Base-by-base conservation (phyloP, 164 flowering plant species). In the Vitis labrusca region DNA sequence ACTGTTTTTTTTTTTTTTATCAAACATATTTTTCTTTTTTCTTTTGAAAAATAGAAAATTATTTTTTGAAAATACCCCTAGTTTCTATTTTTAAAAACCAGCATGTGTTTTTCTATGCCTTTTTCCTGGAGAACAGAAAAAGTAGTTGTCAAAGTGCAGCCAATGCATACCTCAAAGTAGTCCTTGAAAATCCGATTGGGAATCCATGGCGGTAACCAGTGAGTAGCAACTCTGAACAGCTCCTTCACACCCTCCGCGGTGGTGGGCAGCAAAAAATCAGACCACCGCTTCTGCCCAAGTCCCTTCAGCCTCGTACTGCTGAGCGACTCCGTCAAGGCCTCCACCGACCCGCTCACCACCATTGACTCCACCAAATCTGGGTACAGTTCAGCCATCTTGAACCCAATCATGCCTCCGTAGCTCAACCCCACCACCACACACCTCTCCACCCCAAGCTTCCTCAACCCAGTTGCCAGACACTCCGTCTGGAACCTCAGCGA, bases 401-500 rank as follows among this genome's bases (percentile, higher is more conserved):
- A 83, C 80, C 73, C 85, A 7, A 83, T 69, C 77, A 83, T 73
- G 55, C 84, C 85, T 1, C 83, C 85, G 54, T 80, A 80, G 68
- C 84, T 83, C 9, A 83, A 55, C 54, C 83, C 85, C n/a, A 82
- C 85, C n/a, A 78, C 56, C 15, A 66, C 69, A 63, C 79, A 78
- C 55, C 23, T 76, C 52, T 74, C 74, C 23, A 80, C 82, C 1
- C 80, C 83, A 49, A 82, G 67, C 68, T 72, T 76, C 61, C 51
- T 66, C 74, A 82, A 37, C 23, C 76, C 85, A 51, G 27, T 71
- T 9, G 73, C 84, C 68, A 80, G 2, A 50, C 80, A 80, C 68
- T 78, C 72, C 5, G 78, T 81, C 61, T 82, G 82, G 51, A 81
- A 81, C 29, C 32, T 74, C 49, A 73, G 62, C 9, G 83, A 71